Evolutionary conservation across 345 rosid genomes (phyloP).

Genomic region (Aquilaria yunnanensis): DNA sequence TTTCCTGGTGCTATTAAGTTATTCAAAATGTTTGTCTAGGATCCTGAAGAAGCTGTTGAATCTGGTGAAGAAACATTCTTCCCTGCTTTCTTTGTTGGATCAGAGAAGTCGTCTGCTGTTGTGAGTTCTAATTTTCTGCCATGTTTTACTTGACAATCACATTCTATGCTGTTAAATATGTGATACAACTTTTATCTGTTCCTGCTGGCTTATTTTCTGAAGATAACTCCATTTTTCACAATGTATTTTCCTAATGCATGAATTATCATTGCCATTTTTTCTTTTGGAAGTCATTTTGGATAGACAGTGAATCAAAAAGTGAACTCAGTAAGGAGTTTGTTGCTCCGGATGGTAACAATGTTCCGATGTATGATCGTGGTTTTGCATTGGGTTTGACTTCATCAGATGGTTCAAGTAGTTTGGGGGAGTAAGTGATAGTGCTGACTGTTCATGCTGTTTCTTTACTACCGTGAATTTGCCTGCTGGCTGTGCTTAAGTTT

Average conservation of each 20-base stretch:
- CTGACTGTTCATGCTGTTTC: not conserved
- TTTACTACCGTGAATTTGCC: not conserved
- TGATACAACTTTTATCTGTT: too few species aligned
- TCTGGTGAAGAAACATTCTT: slow-evolving; percentile 87
- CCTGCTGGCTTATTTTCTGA: too few species aligned
- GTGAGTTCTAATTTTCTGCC: slow-evolving; percentile 30
- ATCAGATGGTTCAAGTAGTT: slow-evolving; percentile 51
- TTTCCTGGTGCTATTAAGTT: not conserved
- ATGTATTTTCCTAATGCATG: too few species aligned
- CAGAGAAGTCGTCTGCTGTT: slow-evolving; percentile 61
- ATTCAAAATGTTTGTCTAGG: slow-evolving; percentile 37
- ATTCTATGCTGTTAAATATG: too few species aligned
- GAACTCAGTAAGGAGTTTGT: slow-evolving; percentile 22
- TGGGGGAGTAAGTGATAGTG: slow-evolving; percentile 49
- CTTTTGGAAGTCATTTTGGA: slow-evolving; percentile 74
- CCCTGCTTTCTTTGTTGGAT: slow-evolving; percentile 73
- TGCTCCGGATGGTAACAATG: slow-evolving; percentile 41
- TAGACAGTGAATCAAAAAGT: slow-evolving; percentile 56
- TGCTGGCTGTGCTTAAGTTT: not conserved
- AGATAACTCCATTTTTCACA: too few species aligned
- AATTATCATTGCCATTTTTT: slow-evolving; percentile 10
- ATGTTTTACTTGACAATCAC: too few species aligned
- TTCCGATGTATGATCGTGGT: slow-evolving; percentile 93
- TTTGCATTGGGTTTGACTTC: slow-evolving; percentile 72
- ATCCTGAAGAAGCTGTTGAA: slow-evolving; percentile 45